Conservation (phyloP, 2,329 filamentous ascomycete species). For the Penicillium brevicompactum region DNA sequence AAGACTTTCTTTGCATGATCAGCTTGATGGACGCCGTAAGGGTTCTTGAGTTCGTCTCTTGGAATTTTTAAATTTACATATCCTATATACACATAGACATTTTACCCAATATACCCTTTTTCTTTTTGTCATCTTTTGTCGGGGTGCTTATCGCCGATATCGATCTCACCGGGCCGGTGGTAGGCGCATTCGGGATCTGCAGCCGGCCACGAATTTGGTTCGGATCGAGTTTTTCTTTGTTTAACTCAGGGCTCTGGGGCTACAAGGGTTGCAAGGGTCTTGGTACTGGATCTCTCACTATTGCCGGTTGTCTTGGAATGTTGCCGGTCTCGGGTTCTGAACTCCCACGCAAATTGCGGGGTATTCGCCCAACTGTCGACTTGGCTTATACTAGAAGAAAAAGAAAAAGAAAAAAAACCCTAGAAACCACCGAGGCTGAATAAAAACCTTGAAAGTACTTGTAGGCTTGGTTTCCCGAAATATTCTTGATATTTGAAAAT, state of each 20-base stretch:
- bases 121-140: not conserved
- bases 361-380: not conserved
- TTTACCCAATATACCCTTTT: conserved; percentile 26
- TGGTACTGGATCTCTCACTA: too few relatives aligned
- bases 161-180: conserved; percentile 20
- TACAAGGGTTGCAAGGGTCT: too few relatives aligned
- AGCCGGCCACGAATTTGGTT: not conserved
- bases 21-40: conserved; percentile 23
- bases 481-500: not conserved
- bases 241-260: not conserved
- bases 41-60: conserved; percentile 11
- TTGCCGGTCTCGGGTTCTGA: too few relatives aligned
- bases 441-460: too few relatives aligned
- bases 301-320: too few relatives aligned
- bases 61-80: conserved; percentile 1
- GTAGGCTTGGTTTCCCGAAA: not conserved
- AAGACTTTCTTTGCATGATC: conserved; percentile 32
- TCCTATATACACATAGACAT: conserved; percentile 8
- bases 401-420: too few relatives aligned
- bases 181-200: conserved; percentile 19
- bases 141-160: not conserved
- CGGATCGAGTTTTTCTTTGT: not conserved
- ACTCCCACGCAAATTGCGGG: too few relatives aligned
- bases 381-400: too few relatives aligned
- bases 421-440: not conserved